These are phyloP conservation scores for Poa annua DNA, from an alignment of 176 grass and related monocot species.

Conservation along the genomic window DNA sequence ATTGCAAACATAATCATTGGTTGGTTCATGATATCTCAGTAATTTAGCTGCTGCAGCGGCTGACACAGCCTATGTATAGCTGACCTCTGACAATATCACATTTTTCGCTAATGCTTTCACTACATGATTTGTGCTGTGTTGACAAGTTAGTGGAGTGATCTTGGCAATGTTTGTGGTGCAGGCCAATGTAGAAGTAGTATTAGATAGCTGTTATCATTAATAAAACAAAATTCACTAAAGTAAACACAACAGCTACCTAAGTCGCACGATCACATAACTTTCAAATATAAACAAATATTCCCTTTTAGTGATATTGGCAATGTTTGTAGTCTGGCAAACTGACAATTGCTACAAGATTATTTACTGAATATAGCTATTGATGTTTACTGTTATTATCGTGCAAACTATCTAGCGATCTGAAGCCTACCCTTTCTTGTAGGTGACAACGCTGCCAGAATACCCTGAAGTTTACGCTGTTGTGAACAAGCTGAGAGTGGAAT, in stretches of 20 bases:
- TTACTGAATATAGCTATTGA: neutral
- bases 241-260: neutral
- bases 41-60: neutral
- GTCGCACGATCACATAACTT: neutral
- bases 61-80: neutral
- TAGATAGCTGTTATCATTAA: neutral
- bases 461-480: constrained; percentile 68
- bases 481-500: constrained; percentile 90
- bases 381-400: constrained; percentile 24
- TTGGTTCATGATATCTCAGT: neutral
- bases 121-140: neutral
- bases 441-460: constrained; percentile 77
- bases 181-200: neutral
- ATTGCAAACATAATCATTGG: neutral
- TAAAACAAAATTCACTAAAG: neutral
- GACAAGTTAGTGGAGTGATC: neutral
- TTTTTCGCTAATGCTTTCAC: neutral
- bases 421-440: constrained; percentile 40
- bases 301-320: too few species aligned
- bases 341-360: neutral
- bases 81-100: neutral
- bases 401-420: constrained; percentile 9
- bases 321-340: neutral
- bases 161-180: neutral
- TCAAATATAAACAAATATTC: neutral